These are phyloP conservation scores for Ilyonectria sp. DNA, from an alignment of 2,329 filamentous ascomycete species.

Conservation along the genomic window DNA sequence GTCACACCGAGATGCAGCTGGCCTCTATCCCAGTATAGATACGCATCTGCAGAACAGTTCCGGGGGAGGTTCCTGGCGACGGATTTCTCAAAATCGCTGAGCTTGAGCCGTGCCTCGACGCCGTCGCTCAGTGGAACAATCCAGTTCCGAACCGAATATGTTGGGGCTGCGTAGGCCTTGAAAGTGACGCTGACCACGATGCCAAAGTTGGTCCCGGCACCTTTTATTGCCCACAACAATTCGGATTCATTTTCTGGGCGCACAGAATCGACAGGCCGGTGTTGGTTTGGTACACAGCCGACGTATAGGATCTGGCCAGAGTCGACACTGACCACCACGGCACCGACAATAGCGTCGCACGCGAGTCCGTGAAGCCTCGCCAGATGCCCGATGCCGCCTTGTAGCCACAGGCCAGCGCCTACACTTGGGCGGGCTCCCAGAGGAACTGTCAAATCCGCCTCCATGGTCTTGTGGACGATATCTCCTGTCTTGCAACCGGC, in stretches of 20 bases:
- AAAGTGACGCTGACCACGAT: slow-evolving; percentile 70
- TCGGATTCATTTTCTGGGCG: slow-evolving; percentile 64
- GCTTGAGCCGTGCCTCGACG: slow-evolving; percentile 46
- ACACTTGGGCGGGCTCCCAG: slow-evolving; percentile 75
- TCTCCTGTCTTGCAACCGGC: slow-evolving; percentile 71
- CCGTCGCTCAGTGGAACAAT: slow-evolving; percentile 51
- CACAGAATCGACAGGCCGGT: slow-evolving; percentile 58
- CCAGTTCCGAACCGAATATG: slow-evolving; percentile 60
- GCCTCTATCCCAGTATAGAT: slow-evolving; percentile 66
- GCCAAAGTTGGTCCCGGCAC: slow-evolving; percentile 72
- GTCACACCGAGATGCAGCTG: slow-evolving; percentile 67
- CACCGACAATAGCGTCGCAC: slow-evolving; percentile 74
- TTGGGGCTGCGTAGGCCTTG: slow-evolving; percentile 60
- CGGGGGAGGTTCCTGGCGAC: slow-evolving; percentile 58
- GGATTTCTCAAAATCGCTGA: slow-evolving; percentile 58
- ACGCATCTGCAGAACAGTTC: slow-evolving; percentile 67
- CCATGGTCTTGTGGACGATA: slow-evolving; percentile 64
- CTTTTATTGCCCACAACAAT: slow-evolving; percentile 71
- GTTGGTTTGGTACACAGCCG: slow-evolving; percentile 64
- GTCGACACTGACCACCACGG: slow-evolving; percentile 68
- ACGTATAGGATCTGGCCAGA: slow-evolving; percentile 64
- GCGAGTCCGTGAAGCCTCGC: slow-evolving; percentile 68
- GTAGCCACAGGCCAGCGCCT: slow-evolving; percentile 74
- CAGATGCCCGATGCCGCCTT: slow-evolving; percentile 77
- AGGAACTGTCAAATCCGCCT: slow-evolving; percentile 67